Conservation (phyloP, 2,329 filamentous ascomycete genomes). For the Pyrenochaeta sp. region DNA sequence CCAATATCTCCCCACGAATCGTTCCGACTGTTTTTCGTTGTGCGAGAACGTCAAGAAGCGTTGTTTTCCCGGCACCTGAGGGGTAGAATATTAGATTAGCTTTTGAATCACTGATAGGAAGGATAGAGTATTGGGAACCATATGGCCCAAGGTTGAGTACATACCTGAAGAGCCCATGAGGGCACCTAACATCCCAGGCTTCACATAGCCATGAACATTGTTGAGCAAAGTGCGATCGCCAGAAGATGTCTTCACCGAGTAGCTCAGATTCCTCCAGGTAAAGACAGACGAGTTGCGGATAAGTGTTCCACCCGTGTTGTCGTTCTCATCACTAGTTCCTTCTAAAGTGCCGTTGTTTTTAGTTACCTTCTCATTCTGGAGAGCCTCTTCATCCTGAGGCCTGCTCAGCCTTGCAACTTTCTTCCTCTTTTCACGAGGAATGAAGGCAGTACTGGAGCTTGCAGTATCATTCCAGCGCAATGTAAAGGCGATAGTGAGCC, state of each 20-base stretch:
- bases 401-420: slow-evolving; percentile 19
- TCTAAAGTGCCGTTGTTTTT: not conserved
- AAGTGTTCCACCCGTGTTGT: slow-evolving; percentile 51
- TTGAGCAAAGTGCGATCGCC: slow-evolving; percentile 56
- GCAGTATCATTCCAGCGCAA: slow-evolving; percentile 63
- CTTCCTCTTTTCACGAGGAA: slow-evolving; percentile 58
- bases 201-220: slow-evolving; percentile 57
- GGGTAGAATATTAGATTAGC: no score
- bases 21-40: slow-evolving; percentile 37
- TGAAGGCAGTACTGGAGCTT: slow-evolving; percentile 62
- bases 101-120: no score
- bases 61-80: slow-evolving; percentile 45
- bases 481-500: slow-evolving; percentile 65
- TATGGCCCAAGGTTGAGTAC: no score
- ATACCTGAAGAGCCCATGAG: slow-evolving; percentile 40
- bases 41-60: slow-evolving; percentile 41
- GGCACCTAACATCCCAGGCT: slow-evolving; percentile 52
- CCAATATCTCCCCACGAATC: slow-evolving; percentile 35
- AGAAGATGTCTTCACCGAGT: slow-evolving; percentile 60
- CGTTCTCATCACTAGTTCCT: not conserved
- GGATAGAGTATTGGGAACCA: no score
- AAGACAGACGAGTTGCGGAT: slow-evolving; percentile 72
- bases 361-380: slow-evolving; percentile 26
- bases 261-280: slow-evolving; percentile 65
- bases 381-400: slow-evolving; percentile 60